Conservation (phyloP, 768 basidiomycete species). For the Boletus patriciae region DNA sequence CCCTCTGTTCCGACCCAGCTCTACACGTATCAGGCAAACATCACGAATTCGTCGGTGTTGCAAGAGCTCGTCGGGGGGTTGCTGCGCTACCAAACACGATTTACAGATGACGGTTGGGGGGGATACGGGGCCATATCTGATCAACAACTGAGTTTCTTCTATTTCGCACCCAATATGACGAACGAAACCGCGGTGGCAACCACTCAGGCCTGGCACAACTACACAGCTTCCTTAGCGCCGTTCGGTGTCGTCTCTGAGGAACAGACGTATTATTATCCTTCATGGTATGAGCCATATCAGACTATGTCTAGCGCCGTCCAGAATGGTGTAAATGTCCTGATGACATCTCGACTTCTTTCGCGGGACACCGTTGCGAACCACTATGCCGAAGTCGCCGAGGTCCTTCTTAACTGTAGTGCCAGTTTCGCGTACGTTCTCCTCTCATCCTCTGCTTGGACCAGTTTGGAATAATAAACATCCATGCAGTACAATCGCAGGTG, state of each 20-base stretch:
- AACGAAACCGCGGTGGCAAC: conserved; percentile 36
- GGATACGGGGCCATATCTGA: conserved; percentile 32
- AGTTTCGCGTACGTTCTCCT: conserved; percentile 5
- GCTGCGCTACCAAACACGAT: conserved; percentile 20
- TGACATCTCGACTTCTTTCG: conserved; percentile 10
- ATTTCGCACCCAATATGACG: conserved; percentile 38
- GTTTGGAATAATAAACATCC: background rate
- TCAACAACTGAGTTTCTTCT: conserved; percentile 14
- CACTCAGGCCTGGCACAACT: conserved; percentile 35
- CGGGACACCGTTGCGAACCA: conserved; percentile 10
- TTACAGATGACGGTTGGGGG: conserved; percentile 46
- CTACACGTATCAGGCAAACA: conserved; percentile 33
- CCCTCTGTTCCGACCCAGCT: conserved; percentile 36
- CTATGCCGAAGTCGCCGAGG: background rate
- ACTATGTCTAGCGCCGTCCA: background rate
- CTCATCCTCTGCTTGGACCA: background rate
- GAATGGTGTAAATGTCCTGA: conserved; percentile 1
- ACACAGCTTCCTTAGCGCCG: conserved; percentile 12
- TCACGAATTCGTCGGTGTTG: conserved; percentile 32
- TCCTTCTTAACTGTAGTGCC: conserved; percentile 4
- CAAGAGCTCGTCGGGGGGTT: conserved; percentile 26
- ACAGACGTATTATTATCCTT: background rate
- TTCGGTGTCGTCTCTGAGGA: conserved; percentile 6
- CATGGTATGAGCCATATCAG: conserved; percentile 8
- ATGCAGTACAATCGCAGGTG: conserved; percentile 43